phyloP scores from a whole-genome alignment of 2,329 filamentous ascomycete species.

The Sordariomycetes sp. region DNA sequence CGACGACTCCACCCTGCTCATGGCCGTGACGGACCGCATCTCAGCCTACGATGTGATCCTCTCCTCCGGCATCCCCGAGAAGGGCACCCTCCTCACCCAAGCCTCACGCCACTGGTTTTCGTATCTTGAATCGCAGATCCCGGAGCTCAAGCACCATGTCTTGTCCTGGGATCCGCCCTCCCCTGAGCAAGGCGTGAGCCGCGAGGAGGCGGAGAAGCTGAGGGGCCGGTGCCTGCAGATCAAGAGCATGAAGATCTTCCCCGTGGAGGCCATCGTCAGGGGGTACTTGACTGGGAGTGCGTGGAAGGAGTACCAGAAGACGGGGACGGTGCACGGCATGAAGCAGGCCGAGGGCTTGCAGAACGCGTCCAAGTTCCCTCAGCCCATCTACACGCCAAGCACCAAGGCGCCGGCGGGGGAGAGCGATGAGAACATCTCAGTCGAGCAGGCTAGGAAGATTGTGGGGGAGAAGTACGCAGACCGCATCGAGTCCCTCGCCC shows the following conservation, averaged over 20 bases:
- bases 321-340: conserved; percentile 74
- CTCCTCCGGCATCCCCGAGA: conserved; percentile 53
- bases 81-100: conserved; percentile 41
- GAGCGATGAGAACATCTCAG: conserved; percentile 80
- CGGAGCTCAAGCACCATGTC: conserved; percentile 43
- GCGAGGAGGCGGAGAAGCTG: conserved; percentile 39
- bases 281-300: conserved; percentile 84
- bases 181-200: conserved; percentile 16
- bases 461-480: conserved; percentile 20
- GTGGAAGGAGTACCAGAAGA: conserved; percentile 66
- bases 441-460: conserved; percentile 46
- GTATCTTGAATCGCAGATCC: conserved; percentile 33
- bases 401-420: conserved; percentile 76
- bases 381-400: conserved; percentile 65
- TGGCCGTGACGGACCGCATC: conserved; percentile 82
- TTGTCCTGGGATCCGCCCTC: conserved; percentile 32
- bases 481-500: conserved; percentile 19
- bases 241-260: conserved; percentile 63
- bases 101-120: conserved; percentile 45
- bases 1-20: conserved; percentile 60
- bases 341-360: conserved; percentile 56
- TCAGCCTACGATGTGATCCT: conserved; percentile 93
- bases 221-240: conserved; percentile 69
- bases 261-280: conserved; percentile 48
- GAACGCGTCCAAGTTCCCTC: conserved; percentile 61